A percentile compares a stretch with the other conserved stretches of the same genome.
Evolutionary conservation across 2,329 filamentous ascomycete species (phyloP).

Genomic region (Aureobasidium mangrovei): DNA sequence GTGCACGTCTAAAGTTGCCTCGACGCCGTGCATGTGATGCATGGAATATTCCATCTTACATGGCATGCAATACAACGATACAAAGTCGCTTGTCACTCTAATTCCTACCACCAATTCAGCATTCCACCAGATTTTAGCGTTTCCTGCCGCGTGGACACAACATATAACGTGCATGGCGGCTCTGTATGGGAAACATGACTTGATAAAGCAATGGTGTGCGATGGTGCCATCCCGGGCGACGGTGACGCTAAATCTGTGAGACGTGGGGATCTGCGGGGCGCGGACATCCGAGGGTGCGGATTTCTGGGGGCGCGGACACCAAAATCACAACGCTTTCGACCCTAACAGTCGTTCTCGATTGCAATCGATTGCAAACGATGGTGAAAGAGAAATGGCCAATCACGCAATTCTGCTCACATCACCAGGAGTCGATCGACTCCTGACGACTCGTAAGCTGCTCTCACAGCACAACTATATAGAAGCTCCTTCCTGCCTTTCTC

Average conservation of each 20-base stretch:
- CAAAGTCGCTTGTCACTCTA: too few relatives aligned
- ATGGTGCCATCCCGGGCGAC: neutral
- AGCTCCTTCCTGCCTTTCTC: neutral
- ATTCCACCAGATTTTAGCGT: too few relatives aligned
- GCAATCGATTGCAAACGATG: neutral
- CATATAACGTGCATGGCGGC: constrained; percentile 4
- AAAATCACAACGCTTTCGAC: neutral
- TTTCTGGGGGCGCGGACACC: neutral
- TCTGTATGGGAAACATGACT: neutral
- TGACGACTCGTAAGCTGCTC: neutral
- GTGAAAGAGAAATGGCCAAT: neutral
- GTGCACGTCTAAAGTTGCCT: neutral
- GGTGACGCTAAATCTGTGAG: neutral
- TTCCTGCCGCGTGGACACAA: neutral
- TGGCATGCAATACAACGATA: too few relatives aligned
- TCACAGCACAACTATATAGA: neutral
- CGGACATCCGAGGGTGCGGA: neutral
- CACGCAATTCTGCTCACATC: constrained; percentile 9
- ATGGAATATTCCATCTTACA: neutral
- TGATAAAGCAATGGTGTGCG: neutral
- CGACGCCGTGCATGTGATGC: neutral
- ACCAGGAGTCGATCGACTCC: neutral
- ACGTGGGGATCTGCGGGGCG: neutral
- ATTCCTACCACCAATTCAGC: too few relatives aligned
- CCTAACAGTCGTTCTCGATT: neutral